phyloP scores from a whole-genome alignment of 2,329 filamentous ascomycete species.

The Pestalotiopsis sp. region DNA sequence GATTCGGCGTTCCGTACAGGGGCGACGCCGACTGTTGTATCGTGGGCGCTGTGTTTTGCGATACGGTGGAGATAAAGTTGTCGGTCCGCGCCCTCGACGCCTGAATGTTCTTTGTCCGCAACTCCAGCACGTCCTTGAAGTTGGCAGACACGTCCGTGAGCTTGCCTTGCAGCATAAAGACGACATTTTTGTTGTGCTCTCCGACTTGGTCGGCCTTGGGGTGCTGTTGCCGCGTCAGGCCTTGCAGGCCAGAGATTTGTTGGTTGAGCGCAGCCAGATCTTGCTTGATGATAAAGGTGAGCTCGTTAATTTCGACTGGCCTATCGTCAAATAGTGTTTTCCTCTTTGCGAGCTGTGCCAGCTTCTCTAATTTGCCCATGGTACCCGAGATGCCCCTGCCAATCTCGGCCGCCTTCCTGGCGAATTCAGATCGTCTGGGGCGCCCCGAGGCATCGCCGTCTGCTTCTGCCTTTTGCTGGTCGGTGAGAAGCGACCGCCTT shows the following conservation, averaged over 20 bases:
- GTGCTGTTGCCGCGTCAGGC: constrained; percentile 76
- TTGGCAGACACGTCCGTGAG: constrained; percentile 90
- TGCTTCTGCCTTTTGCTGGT: constrained; percentile 69
- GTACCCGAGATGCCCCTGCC: constrained; percentile 88
- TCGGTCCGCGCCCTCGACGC: constrained; percentile 89
- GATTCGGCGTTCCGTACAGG: constrained; percentile 77
- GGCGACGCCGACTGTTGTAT: constrained; percentile 80
- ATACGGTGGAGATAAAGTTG: constrained; percentile 92
- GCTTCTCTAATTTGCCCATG: constrained; percentile 91
- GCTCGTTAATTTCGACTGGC: constrained; percentile 94
- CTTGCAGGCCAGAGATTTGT: constrained; percentile 83
- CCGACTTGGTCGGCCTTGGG: constrained; percentile 78
- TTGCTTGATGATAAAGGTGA: constrained; percentile 98
- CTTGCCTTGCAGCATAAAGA: constrained; percentile 87
- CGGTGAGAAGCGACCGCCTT: constrained; percentile 77
- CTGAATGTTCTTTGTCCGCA: constrained; percentile 97
- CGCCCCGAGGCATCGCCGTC: constrained; percentile 50
- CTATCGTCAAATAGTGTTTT: constrained; percentile 97
- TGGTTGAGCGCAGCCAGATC: constrained; percentile 83
- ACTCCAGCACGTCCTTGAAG: constrained; percentile 97
- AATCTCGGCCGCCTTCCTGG: constrained; percentile 87
- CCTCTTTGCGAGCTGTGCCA: constrained; percentile 91
- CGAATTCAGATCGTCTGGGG: constrained; percentile 84
- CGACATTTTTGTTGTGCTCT: constrained; percentile 97
- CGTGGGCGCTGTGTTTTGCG: constrained; percentile 70